These are phyloP conservation scores for barrel medic (Medicago truncatula) DNA, from an alignment of 306 rosid genomes.

Conservation along the genomic window MtrunA17r5.0-ANR NC_053048.1:44893501-44894000, in stretches of 20 bases:
- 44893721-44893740: background rate
- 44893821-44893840: conserved; percentile 55
- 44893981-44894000: background rate
- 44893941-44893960: background rate
- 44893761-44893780: background rate
- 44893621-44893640: conserved; percentile 58
- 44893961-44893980: background rate
- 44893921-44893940: background rate
- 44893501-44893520: conserved; percentile 68
- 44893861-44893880: conserved; percentile 24
- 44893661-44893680: background rate
- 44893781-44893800: too few relatives aligned
- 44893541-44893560: conserved; percentile 74
- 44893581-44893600: background rate
- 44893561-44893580: conserved; percentile 16
- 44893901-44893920: conserved; percentile 61
- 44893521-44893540: conserved; percentile 69
- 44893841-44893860: conserved; percentile 46
- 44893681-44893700: background rate
- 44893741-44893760: background rate
- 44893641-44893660: background rate
- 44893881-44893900: conserved; percentile 59
- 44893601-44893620: conserved; percentile 58
- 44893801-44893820: background rate
- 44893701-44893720: background rate